Evolutionary conservation across 768 basidiomycete species (phyloP), one percentile per base, ranked within the genome.

Genomic region (Suillus sp.): DNA sequence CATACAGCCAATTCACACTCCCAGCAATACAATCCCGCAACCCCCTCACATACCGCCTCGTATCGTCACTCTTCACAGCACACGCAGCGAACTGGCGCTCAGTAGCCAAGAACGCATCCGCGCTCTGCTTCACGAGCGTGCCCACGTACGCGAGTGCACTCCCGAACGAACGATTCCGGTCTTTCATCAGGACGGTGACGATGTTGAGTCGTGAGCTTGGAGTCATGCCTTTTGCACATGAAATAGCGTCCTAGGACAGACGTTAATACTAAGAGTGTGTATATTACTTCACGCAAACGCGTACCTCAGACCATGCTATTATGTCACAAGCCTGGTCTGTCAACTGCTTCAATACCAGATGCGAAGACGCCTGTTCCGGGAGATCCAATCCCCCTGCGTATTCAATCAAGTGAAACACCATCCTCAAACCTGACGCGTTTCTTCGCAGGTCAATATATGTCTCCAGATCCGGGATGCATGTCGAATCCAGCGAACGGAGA

Each of bases 1-100:
- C 86, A 66, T 88, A 90, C 40, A 80, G 64, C 87, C 87, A 89
- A 66, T 88, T 82, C n/a, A 86, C 67, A n/a, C 77, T 78, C 9
- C 88, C 88, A 3, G 81, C 77, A 43, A 89, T 78, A 65, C 80
- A 84, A 64, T 87, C 83, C 40, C 81, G 81, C 34, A 89, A 70
- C 8, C 82, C 82, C 20, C 74, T 80, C 35, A 84, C 72, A 66
- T 84, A 86, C 4, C 67, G 72, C 27, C 68, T 68, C 32, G 72
- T 70, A 57, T 79, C 77, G 54, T 51, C 65, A 56, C 68, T 65
- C 63, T 40, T 58, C 54, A 42, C 65, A 27, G 14, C 47, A 3
- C 66, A 59, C 11, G 66, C 65, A 7, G 67, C 61, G 14, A 77
- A 48, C 3, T 62, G 62, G 38, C 66, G 70, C 34, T 73, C 75